Base-by-base conservation (phyloP, 805 yeast genomes). In the Yarrowia sp. region DNA sequence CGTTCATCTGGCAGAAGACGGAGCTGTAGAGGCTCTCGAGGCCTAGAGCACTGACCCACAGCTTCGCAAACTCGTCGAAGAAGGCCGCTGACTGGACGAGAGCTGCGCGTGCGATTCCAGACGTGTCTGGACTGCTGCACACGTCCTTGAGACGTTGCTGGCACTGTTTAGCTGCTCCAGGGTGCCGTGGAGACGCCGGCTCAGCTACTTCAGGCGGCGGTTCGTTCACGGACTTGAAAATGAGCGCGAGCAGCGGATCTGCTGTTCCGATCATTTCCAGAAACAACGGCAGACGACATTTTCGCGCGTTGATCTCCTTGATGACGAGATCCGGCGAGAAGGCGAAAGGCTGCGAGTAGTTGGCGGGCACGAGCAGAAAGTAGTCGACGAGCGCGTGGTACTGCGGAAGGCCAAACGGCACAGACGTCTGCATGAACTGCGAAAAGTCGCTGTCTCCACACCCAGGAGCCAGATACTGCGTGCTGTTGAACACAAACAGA, bases 21-120 rank as follows among this genome's bases (percentile, higher is more conserved):
- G 68, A 67, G 53, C 46, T 42, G 24, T 39, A 33, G 31, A 67
- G 44, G 22, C 64, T 51, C 25, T 63, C 64, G n/a, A 41, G 33
- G 2, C 68, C 68, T 18, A 65, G 47, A 7, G 61, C 36, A 12
- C 55, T 21, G 27, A 66, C 62, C 69, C 68, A 67, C 14, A 62
- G 31, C 12, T 53, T 35, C 7, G 68, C 67, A 61, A 66, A 66
- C 29, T 62, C 64, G 56, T 67, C 68, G 35, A 66, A 67, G 19
- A 66, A 66, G 6, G 25, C 38, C 3, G 63, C 64, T 6, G 63
- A 62, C 19, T 61, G 49, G 1, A 64, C 63, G n/a, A 66, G 31
- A 2, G 62, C 66, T 0, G 68, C 65, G n/a, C 66, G 58, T 21
- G 66, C 66, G 0, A 65, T 56, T 16, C 66, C 67, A 10, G 67